Evolutionary conservation across 2,329 filamentous ascomycete species (phyloP).

Genomic region (Paraphoma sp.): DNA sequence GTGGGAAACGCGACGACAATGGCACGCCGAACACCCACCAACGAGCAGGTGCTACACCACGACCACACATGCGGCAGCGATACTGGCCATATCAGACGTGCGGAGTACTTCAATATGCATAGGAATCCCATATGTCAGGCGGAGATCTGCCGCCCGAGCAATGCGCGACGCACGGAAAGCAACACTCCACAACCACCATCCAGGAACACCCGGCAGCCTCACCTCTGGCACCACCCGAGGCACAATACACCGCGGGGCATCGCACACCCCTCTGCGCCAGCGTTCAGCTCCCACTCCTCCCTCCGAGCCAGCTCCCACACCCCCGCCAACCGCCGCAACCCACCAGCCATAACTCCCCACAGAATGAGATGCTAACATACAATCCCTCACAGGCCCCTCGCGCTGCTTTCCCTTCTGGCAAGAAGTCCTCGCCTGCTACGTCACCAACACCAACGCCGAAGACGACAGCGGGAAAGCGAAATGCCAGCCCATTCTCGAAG

Average conservation of each 20-base stretch:
- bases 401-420: slow-evolving; percentile 99
- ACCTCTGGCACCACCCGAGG: no score
- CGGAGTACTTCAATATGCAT: background rate
- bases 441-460: slow-evolving; percentile 84
- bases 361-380: background rate
- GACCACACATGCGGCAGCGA: slow-evolving; percentile 4
- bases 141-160: background rate
- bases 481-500: slow-evolving; percentile 84
- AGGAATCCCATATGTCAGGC: background rate
- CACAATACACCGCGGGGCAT: no score
- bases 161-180: background rate
- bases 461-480: slow-evolving; percentile 84
- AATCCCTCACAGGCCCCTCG: slow-evolving; percentile 60
- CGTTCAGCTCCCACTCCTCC: no score
- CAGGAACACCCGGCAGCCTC: no score
- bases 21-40: slow-evolving; percentile 19
- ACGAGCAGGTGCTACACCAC: slow-evolving; percentile 5
- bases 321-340: no score
- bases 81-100: background rate
- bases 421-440: slow-evolving; percentile 97
- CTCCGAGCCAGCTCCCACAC: background rate
- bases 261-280: background rate
- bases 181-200: background rate
- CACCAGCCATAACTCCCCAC: no score
- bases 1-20: slow-evolving; percentile 20